Conservation (phyloP, 176 grass and related monocot genomes). For the Avena insularis region DNA sequence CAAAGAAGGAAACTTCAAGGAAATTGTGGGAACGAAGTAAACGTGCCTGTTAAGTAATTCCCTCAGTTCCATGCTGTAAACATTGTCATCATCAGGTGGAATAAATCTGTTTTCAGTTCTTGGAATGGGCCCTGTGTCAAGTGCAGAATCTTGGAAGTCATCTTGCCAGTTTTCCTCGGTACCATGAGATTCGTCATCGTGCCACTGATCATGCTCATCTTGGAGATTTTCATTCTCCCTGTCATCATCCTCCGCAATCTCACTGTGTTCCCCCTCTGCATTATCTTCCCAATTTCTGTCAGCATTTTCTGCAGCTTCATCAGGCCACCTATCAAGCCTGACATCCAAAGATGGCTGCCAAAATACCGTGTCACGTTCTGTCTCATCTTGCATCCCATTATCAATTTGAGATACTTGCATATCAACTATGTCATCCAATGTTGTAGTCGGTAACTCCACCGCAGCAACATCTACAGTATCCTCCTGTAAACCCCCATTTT, state of each 20-base stretch:
- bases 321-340: slow-evolving; percentile 62
- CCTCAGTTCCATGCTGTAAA: slow-evolving; percentile 96
- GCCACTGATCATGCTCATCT: slow-evolving; percentile 69
- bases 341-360: slow-evolving; percentile 62
- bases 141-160: slow-evolving; percentile 64
- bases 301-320: slow-evolving; percentile 58
- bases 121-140: slow-evolving; percentile 60
- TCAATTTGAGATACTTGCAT: slow-evolving; percentile 54
- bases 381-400: slow-evolving; percentile 44
- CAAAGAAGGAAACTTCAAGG: not conserved
- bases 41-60: slow-evolving; percentile 93
- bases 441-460: slow-evolving; percentile 21
- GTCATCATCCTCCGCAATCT: slow-evolving; percentile 50
- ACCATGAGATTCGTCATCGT: slow-evolving; percentile 75
- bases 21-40: slow-evolving; percentile 20
- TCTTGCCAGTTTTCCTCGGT: slow-evolving; percentile 87
- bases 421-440: slow-evolving; percentile 34
- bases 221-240: slow-evolving; percentile 57
- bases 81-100: slow-evolving; percentile 89
- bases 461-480: slow-evolving; percentile 33
- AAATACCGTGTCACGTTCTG: slow-evolving; percentile 48
- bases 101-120: slow-evolving; percentile 75
- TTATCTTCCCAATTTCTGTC: slow-evolving; percentile 71
- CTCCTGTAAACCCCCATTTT: slow-evolving; percentile 50
- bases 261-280: slow-evolving; percentile 56